Percentiles rank a stretch among this genome's conserved stretches.
These are phyloP conservation scores for Collariella sp. DNA, from an alignment of 495 filamentous ascomycete species.

Conservation along the genomic window DNA sequence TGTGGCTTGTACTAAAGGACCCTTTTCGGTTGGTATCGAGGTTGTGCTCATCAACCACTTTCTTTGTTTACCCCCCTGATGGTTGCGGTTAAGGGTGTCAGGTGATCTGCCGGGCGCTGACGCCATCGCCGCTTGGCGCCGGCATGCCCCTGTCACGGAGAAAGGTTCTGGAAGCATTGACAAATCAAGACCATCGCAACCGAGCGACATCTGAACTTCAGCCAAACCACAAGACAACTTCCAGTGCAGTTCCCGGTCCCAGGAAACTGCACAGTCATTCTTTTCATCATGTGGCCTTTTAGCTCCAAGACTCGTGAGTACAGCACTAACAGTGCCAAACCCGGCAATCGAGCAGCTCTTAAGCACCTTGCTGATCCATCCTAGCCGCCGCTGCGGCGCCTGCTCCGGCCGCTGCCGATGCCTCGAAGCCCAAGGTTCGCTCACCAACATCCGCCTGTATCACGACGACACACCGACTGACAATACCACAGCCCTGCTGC, in stretches of 20 bases:
- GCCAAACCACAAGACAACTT: not conserved
- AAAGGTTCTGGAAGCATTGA: slow-evolving; percentile 18
- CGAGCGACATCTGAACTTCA: not conserved
- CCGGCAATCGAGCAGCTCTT: not conserved
- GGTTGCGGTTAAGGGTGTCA: slow-evolving; percentile 20
- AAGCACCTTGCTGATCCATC: not conserved
- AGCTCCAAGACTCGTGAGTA: slow-evolving; percentile 30
- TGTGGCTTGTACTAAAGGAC: too few species aligned
- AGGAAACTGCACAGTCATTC: not conserved
- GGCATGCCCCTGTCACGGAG: not conserved
- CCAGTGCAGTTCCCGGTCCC: not conserved
- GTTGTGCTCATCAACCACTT: too few species aligned
- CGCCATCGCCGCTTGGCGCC: slow-evolving; percentile 21
- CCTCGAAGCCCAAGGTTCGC: slow-evolving; percentile 41
- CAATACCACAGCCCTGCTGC: slow-evolving; percentile 69
- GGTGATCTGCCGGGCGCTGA: slow-evolving; percentile 13
- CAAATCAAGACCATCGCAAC: slow-evolving; percentile 19
- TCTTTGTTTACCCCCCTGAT: not conserved
- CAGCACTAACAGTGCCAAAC: not conserved
- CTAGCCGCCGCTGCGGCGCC: slow-evolving; percentile 22
- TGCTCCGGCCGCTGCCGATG: slow-evolving; percentile 19
- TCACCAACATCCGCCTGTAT: not conserved
- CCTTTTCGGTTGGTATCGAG: too few species aligned
- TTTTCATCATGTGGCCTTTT: slow-evolving; percentile 27
- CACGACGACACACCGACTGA: not conserved